Evolutionary conservation across 2,329 filamentous ascomycete genomes (phyloP).

Genomic region (Penicillium sp.): DNA sequence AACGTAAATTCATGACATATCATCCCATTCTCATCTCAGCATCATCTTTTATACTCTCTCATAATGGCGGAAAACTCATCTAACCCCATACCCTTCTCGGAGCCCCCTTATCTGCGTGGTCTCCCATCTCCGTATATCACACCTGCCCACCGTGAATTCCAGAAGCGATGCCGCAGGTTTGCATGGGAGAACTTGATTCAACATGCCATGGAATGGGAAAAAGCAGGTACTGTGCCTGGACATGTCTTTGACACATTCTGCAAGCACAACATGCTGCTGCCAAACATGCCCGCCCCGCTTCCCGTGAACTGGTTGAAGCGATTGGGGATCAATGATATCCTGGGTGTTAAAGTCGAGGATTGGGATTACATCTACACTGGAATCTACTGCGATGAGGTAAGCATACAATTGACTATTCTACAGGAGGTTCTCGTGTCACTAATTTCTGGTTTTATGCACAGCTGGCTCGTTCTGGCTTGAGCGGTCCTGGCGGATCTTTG

Average conservation of each 20-base stretch:
- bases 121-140: slow-evolving; percentile 74
- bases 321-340: slow-evolving; percentile 67
- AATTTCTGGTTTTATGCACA: slow-evolving; percentile 27
- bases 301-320: slow-evolving; percentile 69
- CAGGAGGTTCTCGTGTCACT: not conserved
- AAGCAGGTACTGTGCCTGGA: slow-evolving; percentile 63
- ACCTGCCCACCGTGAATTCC: slow-evolving; percentile 66
- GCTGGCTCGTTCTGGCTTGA: slow-evolving; percentile 67
- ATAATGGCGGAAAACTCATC: slow-evolving; percentile 36
- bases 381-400: slow-evolving; percentile 70
- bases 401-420: not conserved
- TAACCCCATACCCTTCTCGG: slow-evolving; percentile 66
- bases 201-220: slow-evolving; percentile 72
- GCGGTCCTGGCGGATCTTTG: slow-evolving; percentile 66
- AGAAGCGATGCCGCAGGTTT: slow-evolving; percentile 69
- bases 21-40: not conserved
- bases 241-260: slow-evolving; percentile 68
- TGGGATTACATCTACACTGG: slow-evolving; percentile 72
- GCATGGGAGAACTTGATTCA: slow-evolving; percentile 64
- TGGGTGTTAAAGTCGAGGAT: slow-evolving; percentile 71
- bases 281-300: slow-evolving; percentile 69
- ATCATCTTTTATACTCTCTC: not conserved
- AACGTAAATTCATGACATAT: not conserved
- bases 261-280: slow-evolving; percentile 69
- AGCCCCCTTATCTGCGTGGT: slow-evolving; percentile 71